Evolutionary conservation across 129 eudicot species (phyloP), one percentile per base, ranked within the genome.

Genomic region (Solidago caesia): DNA sequence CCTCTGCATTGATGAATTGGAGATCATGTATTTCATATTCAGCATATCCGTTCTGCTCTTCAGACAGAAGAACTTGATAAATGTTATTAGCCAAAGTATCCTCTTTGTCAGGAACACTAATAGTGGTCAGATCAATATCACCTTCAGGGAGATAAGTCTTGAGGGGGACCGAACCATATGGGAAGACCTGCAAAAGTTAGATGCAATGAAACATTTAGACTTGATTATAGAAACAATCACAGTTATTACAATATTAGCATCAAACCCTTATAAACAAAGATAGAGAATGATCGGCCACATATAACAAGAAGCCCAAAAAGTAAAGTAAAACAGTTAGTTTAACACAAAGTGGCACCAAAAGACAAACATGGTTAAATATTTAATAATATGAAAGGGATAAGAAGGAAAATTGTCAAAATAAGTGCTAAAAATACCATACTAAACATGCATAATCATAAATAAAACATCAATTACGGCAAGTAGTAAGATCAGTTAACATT

Each of bases 101-200:
- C 60, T 86, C 85, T 11, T 11, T 59, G 2, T 56, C 45, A 45
- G 76, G 85, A 76, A 4, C 27, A 68, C 82, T 57, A n/a, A 94
- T 70, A 41, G 74, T 86, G 8, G 97, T 88, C 75, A 94, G 74
- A 71, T 94, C 98, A 72, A 94, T 86, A 77, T 94, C 98, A 29
- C 98, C 98, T 71, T 85, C 96, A 0, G 93, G 96, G 58, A 94
- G 87, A 68, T 85, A 94, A 5, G 97, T 90, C 85, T 88, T 94
- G 15, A 94, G 89, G 42, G 97, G 98, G 74, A 88, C 96, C 1
- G 98, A 94, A 16, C 98, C 98, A 68, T 90, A 88, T 6, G 92
- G 79, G 56, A 88, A 83, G 49, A 88, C 92, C 98, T 94, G 70
- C 72, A 75, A 62, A 11, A 79, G 12, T 39, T 10, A 68, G 8